These are phyloP conservation scores for Hypoxylon trugodes DNA, from an alignment of 495 filamentous ascomycete genomes.

Conservation along the genomic window DNA sequence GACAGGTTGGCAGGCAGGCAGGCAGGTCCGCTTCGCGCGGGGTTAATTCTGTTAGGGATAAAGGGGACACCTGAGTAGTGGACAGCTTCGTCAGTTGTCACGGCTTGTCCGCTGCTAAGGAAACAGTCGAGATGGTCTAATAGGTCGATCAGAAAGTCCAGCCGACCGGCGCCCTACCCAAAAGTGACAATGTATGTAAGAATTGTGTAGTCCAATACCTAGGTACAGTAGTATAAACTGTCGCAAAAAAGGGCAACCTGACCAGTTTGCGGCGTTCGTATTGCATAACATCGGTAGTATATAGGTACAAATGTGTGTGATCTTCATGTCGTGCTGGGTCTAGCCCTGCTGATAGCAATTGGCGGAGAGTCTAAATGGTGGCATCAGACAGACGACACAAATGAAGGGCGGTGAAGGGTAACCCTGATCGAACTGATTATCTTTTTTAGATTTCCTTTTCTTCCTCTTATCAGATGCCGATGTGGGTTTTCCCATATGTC, in stretches of 20 bases:
- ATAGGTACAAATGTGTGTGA: slow-evolving; percentile 4
- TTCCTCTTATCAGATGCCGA: not conserved
- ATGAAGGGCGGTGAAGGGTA: slow-evolving; percentile 26
- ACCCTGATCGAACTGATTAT: not conserved
- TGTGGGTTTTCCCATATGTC: too few relatives aligned
- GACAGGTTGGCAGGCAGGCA: too few relatives aligned
- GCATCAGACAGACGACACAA: not conserved
- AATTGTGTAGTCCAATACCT: not conserved
- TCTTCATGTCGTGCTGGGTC: slow-evolving; percentile 22
- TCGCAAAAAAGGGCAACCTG: too few relatives aligned
- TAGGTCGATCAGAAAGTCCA: slow-evolving; percentile 11
- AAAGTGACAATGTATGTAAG: not conserved
- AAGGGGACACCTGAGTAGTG: not conserved
- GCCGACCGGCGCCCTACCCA: slow-evolving; percentile 12
- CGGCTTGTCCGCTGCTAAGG: slow-evolving; percentile 3
- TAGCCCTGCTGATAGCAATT: slow-evolving; percentile 11
- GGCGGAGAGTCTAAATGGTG: not conserved
- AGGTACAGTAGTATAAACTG: too few relatives aligned
- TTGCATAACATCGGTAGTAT: too few relatives aligned
- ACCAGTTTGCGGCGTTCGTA: too few relatives aligned
- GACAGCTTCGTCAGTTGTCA: not conserved
- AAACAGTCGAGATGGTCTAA: not conserved
- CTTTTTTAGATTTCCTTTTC: not conserved
- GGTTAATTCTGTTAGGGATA: not conserved
- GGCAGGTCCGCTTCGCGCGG: not conserved